Evolutionary conservation across 140 eudicot genomes (phyloP), one percentile per base, ranked within the genome.

Genomic region (Stevia rebaudiana): DNA sequence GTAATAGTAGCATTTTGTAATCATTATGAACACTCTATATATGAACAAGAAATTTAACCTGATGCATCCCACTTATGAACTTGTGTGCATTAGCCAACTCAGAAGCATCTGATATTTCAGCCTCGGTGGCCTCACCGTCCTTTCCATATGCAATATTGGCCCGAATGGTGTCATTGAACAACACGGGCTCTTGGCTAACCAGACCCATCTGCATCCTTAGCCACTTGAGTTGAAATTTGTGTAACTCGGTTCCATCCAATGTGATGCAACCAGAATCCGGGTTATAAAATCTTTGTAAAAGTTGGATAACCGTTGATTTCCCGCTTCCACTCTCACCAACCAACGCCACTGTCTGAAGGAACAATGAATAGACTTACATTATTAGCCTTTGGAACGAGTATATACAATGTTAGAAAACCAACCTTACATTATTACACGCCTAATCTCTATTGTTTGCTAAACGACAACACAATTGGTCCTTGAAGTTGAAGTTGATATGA

Each of bases 281-380:
- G 56, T 86, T 75, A 51, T 86, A 83, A 68, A 86, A 86, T 68
- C 95, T 86, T 58, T 89, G 95, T 73, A 89, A 23, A 25, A 89
- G 70, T 6, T 84, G 68, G 43, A 89, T 86, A 58, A 89, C 87
- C 0, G 96, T 88, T 8, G 96, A 85, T 59, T 88, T 85, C 36
- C 96, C 96, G 16, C 96, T 74, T 64, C 95, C 95, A 67, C 95
- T 86, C 74, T 86, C 91, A 25, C 95, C 97, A 69, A 86, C 95
- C 50, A 85, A 70, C 23, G 97, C 95, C 15, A 89, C 86, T 5
- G 95, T 83, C 90, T 85, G 40, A 13, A 6, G 12, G 39, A 54
- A n/a, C 0, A n/a, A 54, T 25, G 40, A 28, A 54, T 6, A 13
- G 51, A 46, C 51, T n/a, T n/a, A n/a, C n/a, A n/a, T n/a, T n/a